Base-by-base conservation (phyloP, 371 early-diverging fungal genomes). In the Apophysomyces trapeziformis region DNA sequence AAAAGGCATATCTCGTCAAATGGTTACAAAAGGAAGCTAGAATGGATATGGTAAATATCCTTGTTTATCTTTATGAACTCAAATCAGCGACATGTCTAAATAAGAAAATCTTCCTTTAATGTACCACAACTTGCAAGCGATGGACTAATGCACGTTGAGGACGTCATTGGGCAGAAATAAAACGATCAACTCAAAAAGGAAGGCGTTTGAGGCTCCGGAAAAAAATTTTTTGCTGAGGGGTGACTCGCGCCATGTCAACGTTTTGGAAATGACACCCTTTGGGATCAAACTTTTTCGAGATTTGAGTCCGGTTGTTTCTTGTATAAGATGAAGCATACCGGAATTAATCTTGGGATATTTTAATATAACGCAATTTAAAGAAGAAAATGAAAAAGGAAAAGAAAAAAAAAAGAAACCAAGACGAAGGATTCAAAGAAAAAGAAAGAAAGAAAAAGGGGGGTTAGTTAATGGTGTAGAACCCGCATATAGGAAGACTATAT, bases 231-330 rank as follows among this genome's bases (percentile, higher is more conserved):
- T 45, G 13, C 16, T 45, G 46, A 45, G 5, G 46, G 46, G 46
- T 45, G 46, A 45, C 46, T 45, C 46, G 46, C 46, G 46, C 16
- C 13, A 45, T 45, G 46, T 45, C 46, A n/a, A 45, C 9, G 43
- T 43, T 45, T 45, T 12, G 13, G 16, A 12, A 7, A 45, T 45
- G 46, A 45, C 46, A 45, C 13, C 46, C 46, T 45, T 45, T 45
- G 46, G 46, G 46, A 45, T 13, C 46, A 45, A 45, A 45, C 46
- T n/a, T 45, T 9, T 43, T 45, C 46, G 46, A 45, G 46, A 45
- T 45, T 45, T 45, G 46, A 45, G 46, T 45, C 46, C 46, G 46
- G 46, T 45, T 45, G 46, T 45, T 45, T 45, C 46, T 45, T 45
- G 46, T 45, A n/a, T 16, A 45, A 45, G 16, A 45, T 45, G 46